Evolutionary conservation across 768 basidiomycete genomes (phyloP), one percentile per base, ranked within the genome.

Genomic region (Panellus pusillus): DNA sequence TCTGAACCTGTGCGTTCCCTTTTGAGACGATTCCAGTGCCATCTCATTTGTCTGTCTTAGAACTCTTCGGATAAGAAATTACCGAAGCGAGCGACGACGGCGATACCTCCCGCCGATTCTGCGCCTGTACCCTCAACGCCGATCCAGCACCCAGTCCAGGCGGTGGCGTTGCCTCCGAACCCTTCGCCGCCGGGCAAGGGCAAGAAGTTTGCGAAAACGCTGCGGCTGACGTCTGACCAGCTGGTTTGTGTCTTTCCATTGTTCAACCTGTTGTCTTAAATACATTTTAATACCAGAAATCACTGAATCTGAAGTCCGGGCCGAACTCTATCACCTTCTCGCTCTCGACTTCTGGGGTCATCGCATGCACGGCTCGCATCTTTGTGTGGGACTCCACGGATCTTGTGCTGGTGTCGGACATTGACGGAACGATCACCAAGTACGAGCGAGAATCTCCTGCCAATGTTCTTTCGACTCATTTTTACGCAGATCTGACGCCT

Each of bases 381-480:
- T 99, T 99, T 61, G 78, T 98, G 19, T 98, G 94, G 95, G 91
- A 98, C 52, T 82, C 86, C n/a, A 86, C 85, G 2, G 94, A 97
- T 64, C 79, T 80, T 3, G 83, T 99, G 18, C 90, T 99, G 20
- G 84, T 99, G 37, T 97, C 94, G 38, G 97, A 99, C 65, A 98
- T 99, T 56, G 97, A 99, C 65, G 97, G 97, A 6, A 99, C 96
- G 1, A 99, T 99, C 66, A 99, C 97, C 9, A 98, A 98, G 93
- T 96, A 60, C 19, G 82, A 65, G 28, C 55, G 28, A n/a, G 29
- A 28, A 24, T 9, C 50, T 31, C 14, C 35, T 14, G 12, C 32
- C 20, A 37, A 45, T 11, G 6, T 24, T 24, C 24, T 24, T 24
- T 6, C 18, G n/a, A 27, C 36, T 50, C 35, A 24, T 28, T 43